Evolutionary conservation across 2,329 filamentous ascomycete species (phyloP).

Genomic region (Penicillium brevicompactum): DNA sequence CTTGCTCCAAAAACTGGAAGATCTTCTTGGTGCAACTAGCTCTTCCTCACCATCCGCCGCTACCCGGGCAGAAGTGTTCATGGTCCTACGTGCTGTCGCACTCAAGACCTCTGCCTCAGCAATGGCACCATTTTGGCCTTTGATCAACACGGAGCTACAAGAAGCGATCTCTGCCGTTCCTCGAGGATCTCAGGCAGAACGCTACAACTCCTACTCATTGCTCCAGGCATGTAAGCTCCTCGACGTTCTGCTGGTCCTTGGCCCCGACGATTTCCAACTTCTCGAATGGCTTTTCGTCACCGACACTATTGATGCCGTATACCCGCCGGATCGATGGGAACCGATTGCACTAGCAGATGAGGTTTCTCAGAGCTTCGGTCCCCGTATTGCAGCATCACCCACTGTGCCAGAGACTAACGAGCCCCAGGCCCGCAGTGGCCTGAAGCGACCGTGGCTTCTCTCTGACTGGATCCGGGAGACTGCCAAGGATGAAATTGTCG

Average conservation of each 20-base stretch:
- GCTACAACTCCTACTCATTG: constrained; percentile 74
- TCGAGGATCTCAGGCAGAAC: constrained; percentile 69
- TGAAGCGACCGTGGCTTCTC: constrained; percentile 46
- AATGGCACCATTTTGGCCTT: constrained; percentile 83
- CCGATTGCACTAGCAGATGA: constrained; percentile 81
- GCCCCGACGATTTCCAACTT: constrained; percentile 96
- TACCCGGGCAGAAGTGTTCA: constrained; percentile 85
- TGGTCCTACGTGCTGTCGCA: constrained; percentile 79
- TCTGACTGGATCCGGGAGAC: constrained; percentile 55
- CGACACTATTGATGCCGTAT: constrained; percentile 94
- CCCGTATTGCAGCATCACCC: constrained; percentile 35
- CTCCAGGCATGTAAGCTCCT: constrained; percentile 93
- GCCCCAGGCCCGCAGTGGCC: constrained; percentile 23
- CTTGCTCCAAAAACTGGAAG: constrained; percentile 81
- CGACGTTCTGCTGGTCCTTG: constrained; percentile 80
- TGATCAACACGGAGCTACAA: constrained; percentile 84
- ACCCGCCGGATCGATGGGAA: constrained; percentile 70
- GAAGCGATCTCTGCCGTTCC: constrained; percentile 75
- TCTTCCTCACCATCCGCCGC: constrained; percentile 90
- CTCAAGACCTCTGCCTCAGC: constrained; percentile 79
- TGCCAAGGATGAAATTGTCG: constrained; percentile 65
- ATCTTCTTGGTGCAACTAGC: constrained; percentile 79
- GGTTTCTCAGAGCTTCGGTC: constrained; percentile 73
- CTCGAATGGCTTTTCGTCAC: constrained; percentile 97
- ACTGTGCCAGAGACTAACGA: constrained; percentile 32